Evolutionary conservation across 768 basidiomycete genomes (phyloP), one percentile per base, ranked within the genome.

Genomic region (Hydnomerulius pinastri): DNA sequence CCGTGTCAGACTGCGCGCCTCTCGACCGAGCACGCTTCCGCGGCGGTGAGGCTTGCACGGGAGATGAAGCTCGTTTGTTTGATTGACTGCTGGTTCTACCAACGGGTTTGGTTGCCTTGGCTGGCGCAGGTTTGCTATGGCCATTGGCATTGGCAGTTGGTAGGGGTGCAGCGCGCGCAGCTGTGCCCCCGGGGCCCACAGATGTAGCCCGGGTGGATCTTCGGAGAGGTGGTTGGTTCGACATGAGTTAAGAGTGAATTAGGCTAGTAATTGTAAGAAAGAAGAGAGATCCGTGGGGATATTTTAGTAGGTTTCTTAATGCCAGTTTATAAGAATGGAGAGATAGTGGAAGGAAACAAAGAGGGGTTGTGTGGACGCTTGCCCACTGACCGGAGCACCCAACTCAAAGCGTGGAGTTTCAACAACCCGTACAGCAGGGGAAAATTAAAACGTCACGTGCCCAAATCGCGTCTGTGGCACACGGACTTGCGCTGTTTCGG

Each of bases 141-240:
- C 51, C 7, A 5, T 54, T 42, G 28, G 60, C 67, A 37, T 69
- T 66, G 15, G 57, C 28, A 52, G 69, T 50, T 57, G 66, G 53
- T 15, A 65, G 42, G 38, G 68, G 61, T 2, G 69, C 66, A n/a
- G 67, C 69, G 54, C 68, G 50, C 0, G 69, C 56, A 3, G 43
- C 56, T 4, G 55, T 52, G 4, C 69, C 69, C 13, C 64, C 54
- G 4, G 75, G 71, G 45, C 74, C 78, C 5, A 72, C 65, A 6
- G 81, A 79, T 25, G 77, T 57, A 3, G 82, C 77, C 23, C 82
- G 73, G 33, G 80, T 68, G 24, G 81, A 80, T 38, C 82, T 78
- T 61, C 81, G 73, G 29, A 74, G 76, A 53, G 77, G 68, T 1
- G 55, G 63, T 12, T 65, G 65, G 45, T 24, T 48, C 43, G 68